Evolutionary conservation across 2,329 filamentous ascomycete genomes (phyloP), one percentile per base, ranked within the genome.

Genomic region (Rosellinia necatrix): DNA sequence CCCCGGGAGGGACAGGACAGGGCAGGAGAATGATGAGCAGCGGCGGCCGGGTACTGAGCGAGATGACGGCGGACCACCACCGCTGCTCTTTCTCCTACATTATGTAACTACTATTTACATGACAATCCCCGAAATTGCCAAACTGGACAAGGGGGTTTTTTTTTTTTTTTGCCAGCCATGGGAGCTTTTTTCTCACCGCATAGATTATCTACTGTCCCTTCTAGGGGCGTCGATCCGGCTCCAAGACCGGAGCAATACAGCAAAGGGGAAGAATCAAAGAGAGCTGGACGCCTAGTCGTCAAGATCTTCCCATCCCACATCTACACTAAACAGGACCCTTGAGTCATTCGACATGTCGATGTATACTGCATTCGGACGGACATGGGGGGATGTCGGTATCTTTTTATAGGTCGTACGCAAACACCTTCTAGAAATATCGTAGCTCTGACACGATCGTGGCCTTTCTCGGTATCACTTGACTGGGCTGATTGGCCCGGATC

Each of bases 371-470:
- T 29, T 48, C 30, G 24, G 38, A 32, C n/a, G 22, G n/a, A n/a
- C n/a, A n/a, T 27, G 30, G 17, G 27, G 25, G 25, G 7, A 25
- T n/a, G 35, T 6, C 35, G 22, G 22, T 32, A 19, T 55, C 46
- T 34, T 51, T 35, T 35, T 51, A 47, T 37, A 51, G 40, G 47
- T 21, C 27, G 34, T 6, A 43, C n/a, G 47, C 41, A 41, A 27
- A 56, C 46, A 55, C 56, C 56, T 58, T 58, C 56, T 58, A 27
- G 51, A 58, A 58, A 37, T 13, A 58, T 19, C 17, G 51, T 58
- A 51, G 51, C 56, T 55, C 47, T 46, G 51, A 17, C 41, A 29
- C 47, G 15, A 12, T 21, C 32, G 27, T 41, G 29, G 41, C 48
- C 46, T 22, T 58, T 43, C 46, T 10, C 30, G 46, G 40, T 29